These are phyloP conservation scores for Xylariaceae sp. DNA, from an alignment of 2,329 filamentous ascomycete species.

Conservation along the genomic window DNA sequence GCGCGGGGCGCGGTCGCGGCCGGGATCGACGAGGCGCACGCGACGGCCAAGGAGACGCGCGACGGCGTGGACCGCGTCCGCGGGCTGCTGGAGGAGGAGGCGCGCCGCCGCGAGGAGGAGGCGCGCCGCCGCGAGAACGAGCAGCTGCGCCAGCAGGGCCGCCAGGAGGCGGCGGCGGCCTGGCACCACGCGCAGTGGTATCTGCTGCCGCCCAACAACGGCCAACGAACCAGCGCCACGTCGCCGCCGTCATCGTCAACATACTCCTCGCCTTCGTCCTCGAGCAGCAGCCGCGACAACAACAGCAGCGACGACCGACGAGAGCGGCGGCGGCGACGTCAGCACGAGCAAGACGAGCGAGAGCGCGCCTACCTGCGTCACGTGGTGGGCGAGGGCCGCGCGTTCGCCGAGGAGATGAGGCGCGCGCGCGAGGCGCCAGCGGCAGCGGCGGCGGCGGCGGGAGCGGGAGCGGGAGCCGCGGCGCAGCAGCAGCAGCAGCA, in stretches of 20 bases:
- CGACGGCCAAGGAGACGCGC: slow-evolving; percentile 11
- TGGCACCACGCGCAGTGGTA: too few relatives aligned
- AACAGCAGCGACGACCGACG: not conserved
- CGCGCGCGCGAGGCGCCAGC: slow-evolving; percentile 4
- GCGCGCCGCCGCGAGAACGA: slow-evolving; percentile 12
- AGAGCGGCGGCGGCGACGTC: not conserved
- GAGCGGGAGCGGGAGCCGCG: slow-evolving; percentile 1
- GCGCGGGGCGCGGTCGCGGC: slow-evolving; percentile 4
- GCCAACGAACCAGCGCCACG: not conserved
- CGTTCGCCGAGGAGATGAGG: slow-evolving; percentile 1
- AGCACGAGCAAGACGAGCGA: not conserved
- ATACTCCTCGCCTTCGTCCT: too few relatives aligned
- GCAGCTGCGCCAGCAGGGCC: slow-evolving; percentile 10
- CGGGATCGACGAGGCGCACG: slow-evolving; percentile 11
- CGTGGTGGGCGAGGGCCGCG: not conserved
- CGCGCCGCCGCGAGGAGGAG: slow-evolving; percentile 15
- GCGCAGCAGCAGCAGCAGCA: not conserved
- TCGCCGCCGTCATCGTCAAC: too few relatives aligned
- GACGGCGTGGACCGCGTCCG: slow-evolving; percentile 9
- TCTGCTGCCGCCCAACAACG: too few relatives aligned
- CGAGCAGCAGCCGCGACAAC: slow-evolving; percentile 3
- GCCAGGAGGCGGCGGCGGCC: too few relatives aligned
- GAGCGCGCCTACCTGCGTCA: not conserved
- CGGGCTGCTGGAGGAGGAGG: slow-evolving; percentile 16
- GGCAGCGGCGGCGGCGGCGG: slow-evolving; percentile 2